Percentiles rank a stretch among this genome's conserved stretches.
Conservation (phyloP, 768 basidiomycete genomes). For the Lactarius pseudohatsudake region DNA sequence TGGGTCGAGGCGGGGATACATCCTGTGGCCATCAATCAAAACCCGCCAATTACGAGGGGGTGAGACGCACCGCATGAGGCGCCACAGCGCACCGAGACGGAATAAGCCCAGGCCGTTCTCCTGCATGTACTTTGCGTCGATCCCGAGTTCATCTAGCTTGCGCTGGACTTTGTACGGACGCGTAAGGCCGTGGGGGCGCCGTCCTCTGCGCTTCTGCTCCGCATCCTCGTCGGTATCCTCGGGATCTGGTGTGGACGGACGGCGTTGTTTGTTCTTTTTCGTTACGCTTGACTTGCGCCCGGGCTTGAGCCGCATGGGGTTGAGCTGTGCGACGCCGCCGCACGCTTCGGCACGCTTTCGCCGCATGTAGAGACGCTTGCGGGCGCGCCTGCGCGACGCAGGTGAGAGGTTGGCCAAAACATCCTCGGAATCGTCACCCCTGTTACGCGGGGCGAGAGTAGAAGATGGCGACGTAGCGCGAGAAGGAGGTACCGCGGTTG, state of each 20-base stretch:
- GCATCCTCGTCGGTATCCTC: constrained; percentile 18
- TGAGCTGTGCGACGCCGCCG: constrained; percentile 39
- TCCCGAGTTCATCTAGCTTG: constrained; percentile 43
- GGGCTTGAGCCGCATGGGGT: constrained; percentile 40
- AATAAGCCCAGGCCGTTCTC: constrained; percentile 50
- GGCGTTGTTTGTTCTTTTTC: not conserved
- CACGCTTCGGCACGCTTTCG: constrained; percentile 56
- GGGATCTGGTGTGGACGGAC: constrained; percentile 23
- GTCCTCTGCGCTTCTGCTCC: not conserved
- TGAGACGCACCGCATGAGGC: constrained; percentile 43
- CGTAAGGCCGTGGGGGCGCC: constrained; percentile 41
- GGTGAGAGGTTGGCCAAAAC: constrained; percentile 41
- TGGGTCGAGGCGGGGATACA: constrained; percentile 35
- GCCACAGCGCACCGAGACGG: constrained; percentile 41
- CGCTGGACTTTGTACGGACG: constrained; percentile 46
- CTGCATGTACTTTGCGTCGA: constrained; percentile 46
- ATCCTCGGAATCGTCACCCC: not conserved
- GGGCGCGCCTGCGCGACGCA: constrained; percentile 50
- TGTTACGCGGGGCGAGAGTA: too few species aligned
- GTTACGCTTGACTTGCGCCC: constrained; percentile 36
- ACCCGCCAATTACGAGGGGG: not conserved
- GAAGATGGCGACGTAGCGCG: not conserved
- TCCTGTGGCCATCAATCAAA: constrained; percentile 25
- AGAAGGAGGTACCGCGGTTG: not conserved
- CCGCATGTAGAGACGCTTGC: constrained; percentile 72